A percentile compares a stretch with the other conserved stretches of the same genome.
phyloP scores from a whole-genome alignment of 139 green algal species.

The Astrephomene gubernaculifera region DNA sequence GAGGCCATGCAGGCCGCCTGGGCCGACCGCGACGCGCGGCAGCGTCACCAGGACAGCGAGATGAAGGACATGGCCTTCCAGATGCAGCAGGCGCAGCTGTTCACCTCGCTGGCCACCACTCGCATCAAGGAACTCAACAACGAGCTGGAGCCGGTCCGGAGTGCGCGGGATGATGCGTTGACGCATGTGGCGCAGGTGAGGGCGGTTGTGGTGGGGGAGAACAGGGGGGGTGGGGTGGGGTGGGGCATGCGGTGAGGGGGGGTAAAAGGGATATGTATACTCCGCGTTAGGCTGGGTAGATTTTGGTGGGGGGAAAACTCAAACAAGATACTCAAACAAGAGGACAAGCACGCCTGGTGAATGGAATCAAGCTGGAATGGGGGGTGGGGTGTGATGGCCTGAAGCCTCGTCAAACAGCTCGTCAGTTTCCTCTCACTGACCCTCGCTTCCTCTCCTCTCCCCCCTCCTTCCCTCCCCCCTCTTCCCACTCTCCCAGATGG shows the following conservation, averaged over 20 bases:
- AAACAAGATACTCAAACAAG: too few species aligned
- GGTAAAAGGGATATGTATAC: too few species aligned
- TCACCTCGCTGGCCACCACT: constrained; percentile 46
- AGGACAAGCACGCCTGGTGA: too few species aligned
- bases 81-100: constrained; percentile 46
- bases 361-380: too few species aligned
- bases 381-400: too few species aligned
- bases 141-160: constrained; percentile 49
- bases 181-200: constrained; percentile 11
- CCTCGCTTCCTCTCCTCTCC: background rate
- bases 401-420: too few species aligned
- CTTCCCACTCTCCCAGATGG: constrained; percentile 38
- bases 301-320: too few species aligned
- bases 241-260: background rate
- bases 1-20: constrained; percentile 54
- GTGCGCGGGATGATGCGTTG: background rate
- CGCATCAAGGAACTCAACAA: constrained; percentile 49
- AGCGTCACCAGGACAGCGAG: constrained; percentile 50
- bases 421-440: background rate
- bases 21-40: constrained; percentile 50
- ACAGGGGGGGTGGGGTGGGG: background rate
- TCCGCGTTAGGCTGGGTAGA: too few species aligned
- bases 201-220: background rate
- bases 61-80: constrained; percentile 48
- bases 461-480: too few species aligned